phyloP scores from a whole-genome alignment of 2,329 filamentous ascomycete species.

The Fusarium marasasianum region DNA sequence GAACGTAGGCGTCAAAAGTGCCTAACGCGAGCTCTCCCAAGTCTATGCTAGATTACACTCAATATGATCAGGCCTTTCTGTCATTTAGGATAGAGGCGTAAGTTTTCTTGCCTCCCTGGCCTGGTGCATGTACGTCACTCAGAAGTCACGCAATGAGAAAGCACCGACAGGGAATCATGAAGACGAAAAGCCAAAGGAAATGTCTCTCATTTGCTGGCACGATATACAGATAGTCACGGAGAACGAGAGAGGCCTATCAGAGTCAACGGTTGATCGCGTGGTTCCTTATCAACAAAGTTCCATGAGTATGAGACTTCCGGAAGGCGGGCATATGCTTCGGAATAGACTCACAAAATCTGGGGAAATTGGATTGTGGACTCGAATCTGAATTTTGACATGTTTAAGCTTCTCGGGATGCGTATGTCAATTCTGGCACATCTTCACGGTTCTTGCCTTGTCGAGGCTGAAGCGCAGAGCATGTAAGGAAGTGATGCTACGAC shows the following conservation, averaged over 20 bases:
- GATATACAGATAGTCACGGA: neutral
- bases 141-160: neutral
- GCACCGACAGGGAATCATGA: neutral
- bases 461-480: neutral
- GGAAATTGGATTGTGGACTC: neutral
- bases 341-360: neutral
- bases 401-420: neutral
- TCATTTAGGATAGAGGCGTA: no score
- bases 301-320: neutral
- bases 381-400: neutral
- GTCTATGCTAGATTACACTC: accelerated
- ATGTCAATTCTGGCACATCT: neutral
- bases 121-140: neutral
- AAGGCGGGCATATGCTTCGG: neutral
- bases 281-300: neutral
- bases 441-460: neutral
- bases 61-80: no score
- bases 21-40: accelerated
- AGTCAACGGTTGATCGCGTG: neutral
- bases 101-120: no score
- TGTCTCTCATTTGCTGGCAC: neutral
- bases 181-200: neutral
- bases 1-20: no score
- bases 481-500: neutral
- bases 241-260: neutral